phyloP scores from a whole-genome alignment of 305 asterid genomes.

The Nicotiana rustica region DNA sequence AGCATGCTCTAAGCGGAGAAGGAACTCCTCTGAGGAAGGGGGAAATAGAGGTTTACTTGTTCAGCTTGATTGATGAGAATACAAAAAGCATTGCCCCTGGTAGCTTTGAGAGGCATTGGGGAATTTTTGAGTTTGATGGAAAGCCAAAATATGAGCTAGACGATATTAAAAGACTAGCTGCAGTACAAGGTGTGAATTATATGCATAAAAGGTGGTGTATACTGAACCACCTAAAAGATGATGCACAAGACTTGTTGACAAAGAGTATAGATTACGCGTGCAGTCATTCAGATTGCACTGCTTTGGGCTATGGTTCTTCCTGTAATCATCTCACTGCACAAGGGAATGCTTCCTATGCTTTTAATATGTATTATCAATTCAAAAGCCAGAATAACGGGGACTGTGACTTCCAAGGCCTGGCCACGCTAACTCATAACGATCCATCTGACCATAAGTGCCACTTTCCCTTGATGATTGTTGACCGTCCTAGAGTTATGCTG shows the following conservation, averaged over 20 bases:
- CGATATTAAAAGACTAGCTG: constrained; percentile 50
- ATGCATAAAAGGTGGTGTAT: constrained; percentile 79
- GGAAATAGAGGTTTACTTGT: constrained; percentile 56
- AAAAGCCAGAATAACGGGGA: constrained; percentile 79
- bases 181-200: constrained; percentile 72
- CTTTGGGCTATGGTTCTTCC: constrained; percentile 84
- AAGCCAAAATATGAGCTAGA: constrained; percentile 83
- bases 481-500: constrained; percentile 59
- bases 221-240: constrained; percentile 51
- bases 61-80: constrained; percentile 73
- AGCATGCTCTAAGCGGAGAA: constrained; percentile 54
- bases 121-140: constrained; percentile 81
- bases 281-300: constrained; percentile 82
- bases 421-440: constrained; percentile 62
- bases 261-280: constrained; percentile 76
- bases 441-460: constrained; percentile 72
- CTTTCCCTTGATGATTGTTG: constrained; percentile 76
- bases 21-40: constrained; percentile 69
- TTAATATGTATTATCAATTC: constrained; percentile 87
- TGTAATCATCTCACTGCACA: constrained; percentile 64
- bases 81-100: constrained; percentile 72
- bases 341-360: constrained; percentile 91
- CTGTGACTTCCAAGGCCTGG: constrained; percentile 84
- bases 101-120: constrained; percentile 83
- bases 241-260: constrained; percentile 50